Conservation (phyloP, 768 basidiomycete genomes). For the Suillus subaureus region DNA sequence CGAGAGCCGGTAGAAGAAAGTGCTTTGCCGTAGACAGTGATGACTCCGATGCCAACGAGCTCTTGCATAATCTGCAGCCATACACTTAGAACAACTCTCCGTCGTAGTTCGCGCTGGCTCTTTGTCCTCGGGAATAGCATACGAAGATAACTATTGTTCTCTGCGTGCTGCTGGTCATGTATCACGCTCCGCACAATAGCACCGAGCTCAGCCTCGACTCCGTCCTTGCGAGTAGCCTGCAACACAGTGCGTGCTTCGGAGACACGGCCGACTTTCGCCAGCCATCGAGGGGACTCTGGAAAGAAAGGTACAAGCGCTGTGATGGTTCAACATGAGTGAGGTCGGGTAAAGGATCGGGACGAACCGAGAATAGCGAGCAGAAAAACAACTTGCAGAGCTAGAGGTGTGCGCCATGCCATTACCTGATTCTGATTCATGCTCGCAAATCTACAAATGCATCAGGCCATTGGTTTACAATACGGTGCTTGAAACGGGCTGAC, state of each 20-base stretch:
- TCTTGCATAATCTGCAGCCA: conserved; percentile 16
- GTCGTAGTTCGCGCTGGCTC: conserved; percentile 12
- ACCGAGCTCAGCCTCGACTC: conserved; percentile 9
- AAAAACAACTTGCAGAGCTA: conserved; percentile 9
- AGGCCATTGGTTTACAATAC: not conserved
- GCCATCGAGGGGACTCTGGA: conserved; percentile 21
- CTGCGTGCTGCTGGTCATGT: conserved; percentile 6
- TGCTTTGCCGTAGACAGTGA: conserved; percentile 10
- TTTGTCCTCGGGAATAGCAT: conserved; percentile 14
- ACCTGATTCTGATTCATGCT: conserved; percentile 7
- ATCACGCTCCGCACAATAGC: conserved; percentile 11
- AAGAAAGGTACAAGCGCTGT: conserved; percentile 10
- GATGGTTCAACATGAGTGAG: not conserved
- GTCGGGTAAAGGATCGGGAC: not conserved
- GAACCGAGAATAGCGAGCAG: conserved; percentile 8
- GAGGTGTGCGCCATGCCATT: conserved; percentile 12
- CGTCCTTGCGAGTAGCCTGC: conserved; percentile 10
- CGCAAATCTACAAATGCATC: not conserved
- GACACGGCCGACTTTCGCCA: conserved; percentile 23
- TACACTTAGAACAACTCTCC: conserved; percentile 14
- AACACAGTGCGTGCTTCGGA: conserved; percentile 23
- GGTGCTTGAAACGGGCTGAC: not conserved
- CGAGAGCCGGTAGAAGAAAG: not conserved
- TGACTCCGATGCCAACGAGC: conserved; percentile 16
- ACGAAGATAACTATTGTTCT: conserved; percentile 12